Conservation (phyloP, 23 red algal genomes). For the Gracilariopsis chorda region DNA sequence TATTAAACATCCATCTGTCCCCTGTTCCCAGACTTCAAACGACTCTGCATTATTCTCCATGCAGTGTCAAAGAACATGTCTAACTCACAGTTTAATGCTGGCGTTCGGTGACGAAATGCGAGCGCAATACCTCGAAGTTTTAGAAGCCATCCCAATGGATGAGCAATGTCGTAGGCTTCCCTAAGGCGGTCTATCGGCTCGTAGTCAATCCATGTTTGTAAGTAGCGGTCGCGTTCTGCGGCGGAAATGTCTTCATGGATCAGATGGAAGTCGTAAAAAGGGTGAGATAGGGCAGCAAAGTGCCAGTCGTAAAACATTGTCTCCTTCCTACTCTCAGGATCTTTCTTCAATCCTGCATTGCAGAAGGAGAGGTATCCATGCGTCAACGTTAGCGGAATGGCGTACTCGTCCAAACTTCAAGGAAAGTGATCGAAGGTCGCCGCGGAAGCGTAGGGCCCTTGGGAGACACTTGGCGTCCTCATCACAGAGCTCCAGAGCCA, state of each 20-base stretch:
- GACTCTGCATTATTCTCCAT: background rate
- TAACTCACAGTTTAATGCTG: background rate
- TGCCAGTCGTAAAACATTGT: background rate
- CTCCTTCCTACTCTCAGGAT: background rate
- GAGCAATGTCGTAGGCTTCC: slow-evolving; percentile 5
- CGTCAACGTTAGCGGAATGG: background rate
- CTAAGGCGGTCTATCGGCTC: background rate
- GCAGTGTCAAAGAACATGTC: background rate
- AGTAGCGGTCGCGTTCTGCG: background rate
- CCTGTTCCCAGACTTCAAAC: background rate
- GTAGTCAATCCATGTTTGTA: slow-evolving; percentile 5
- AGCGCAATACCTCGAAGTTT: background rate
- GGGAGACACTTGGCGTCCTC: slow-evolving; percentile 30
- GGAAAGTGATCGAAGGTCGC: slow-evolving; percentile 37
- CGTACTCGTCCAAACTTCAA: slow-evolving; percentile 1
- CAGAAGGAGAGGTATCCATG: background rate
- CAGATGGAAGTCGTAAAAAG: background rate
- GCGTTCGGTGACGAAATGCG: background rate
- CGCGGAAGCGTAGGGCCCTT: slow-evolving; percentile 22
- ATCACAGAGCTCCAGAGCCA: slow-evolving; percentile 51
- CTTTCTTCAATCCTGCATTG: slow-evolving; percentile 5
- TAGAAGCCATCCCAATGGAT: background rate
- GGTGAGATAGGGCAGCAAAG: slow-evolving; percentile 2
- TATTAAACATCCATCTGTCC: background rate
- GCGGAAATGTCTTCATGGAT: slow-evolving; percentile 10